Percentiles rank a stretch among this genome's conserved stretches.
phyloP scores from a whole-genome alignment of 805 yeast genomes.

The Ogataea nitratoaversa region DNA sequence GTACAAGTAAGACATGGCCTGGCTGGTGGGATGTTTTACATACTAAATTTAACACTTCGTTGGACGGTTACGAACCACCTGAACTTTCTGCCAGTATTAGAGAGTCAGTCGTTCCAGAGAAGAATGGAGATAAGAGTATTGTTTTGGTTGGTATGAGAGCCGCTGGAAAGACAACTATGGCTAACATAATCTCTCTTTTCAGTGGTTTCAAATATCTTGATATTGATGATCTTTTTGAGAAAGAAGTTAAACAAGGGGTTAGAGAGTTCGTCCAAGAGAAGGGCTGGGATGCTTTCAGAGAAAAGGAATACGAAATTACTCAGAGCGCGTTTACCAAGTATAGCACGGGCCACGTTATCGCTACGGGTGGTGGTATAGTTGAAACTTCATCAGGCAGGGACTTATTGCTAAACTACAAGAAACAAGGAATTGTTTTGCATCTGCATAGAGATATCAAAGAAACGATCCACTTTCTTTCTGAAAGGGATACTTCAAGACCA shows the following conservation, averaged over 20 bases:
- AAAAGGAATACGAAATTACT: slow-evolving; percentile 55
- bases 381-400: slow-evolving; percentile 69
- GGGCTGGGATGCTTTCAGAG: slow-evolving; percentile 90
- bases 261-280: slow-evolving; percentile 54
- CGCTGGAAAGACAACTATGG: slow-evolving; percentile 88
- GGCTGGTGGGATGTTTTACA: slow-evolving; percentile 98
- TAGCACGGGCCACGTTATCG: slow-evolving; percentile 57
- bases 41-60: slow-evolving; percentile 53
- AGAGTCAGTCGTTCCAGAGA: slow-evolving; percentile 16
- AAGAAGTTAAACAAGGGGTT: slow-evolving; percentile 45
- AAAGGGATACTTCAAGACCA: slow-evolving; percentile 81
- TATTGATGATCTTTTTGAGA: slow-evolving; percentile 69
- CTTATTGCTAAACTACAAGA: slow-evolving; percentile 49
- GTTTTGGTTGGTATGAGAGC: slow-evolving; percentile 96
- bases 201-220: slow-evolving; percentile 71
- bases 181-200: slow-evolving; percentile 69
- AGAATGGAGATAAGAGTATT: slow-evolving; percentile 52
- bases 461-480: slow-evolving; percentile 66
- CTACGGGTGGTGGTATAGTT: slow-evolving; percentile 97
- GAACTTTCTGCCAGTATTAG: slow-evolving; percentile 11
- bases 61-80: slow-evolving; percentile 65
- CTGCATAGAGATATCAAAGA: slow-evolving; percentile 83
- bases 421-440: slow-evolving; percentile 76
- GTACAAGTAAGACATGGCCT: slow-evolving; percentile 99
- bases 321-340: slow-evolving; percentile 41